phyloP scores from a whole-genome alignment of 208 protist species.

The Trypanosoma avium region DNA sequence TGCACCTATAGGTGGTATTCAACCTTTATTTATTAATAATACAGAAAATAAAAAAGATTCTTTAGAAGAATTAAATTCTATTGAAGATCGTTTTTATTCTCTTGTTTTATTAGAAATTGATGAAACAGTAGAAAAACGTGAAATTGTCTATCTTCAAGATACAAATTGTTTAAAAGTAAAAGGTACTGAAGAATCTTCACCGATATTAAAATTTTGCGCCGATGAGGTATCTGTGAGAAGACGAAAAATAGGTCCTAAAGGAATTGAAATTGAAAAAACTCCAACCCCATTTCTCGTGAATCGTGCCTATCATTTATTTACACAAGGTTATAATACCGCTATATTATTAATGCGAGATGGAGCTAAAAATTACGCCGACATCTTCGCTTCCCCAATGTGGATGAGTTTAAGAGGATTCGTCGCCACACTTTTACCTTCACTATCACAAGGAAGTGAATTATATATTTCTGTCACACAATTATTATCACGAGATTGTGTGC shows the following conservation, averaged over 20 bases:
- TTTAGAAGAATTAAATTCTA: background rate
- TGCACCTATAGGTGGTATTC: slow-evolving; percentile 26
- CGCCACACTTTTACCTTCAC: background rate
- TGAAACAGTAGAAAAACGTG: background rate
- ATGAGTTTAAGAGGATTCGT: slow-evolving; percentile 26
- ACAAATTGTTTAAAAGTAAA: background rate
- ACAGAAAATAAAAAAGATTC: background rate
- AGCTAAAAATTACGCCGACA: background rate
- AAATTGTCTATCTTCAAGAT: background rate
- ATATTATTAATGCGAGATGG: slow-evolving; percentile 29
- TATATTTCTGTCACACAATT: slow-evolving; percentile 48
- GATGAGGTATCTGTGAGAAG: background rate
- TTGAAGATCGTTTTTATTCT: slow-evolving; percentile 1
- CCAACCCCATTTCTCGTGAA: slow-evolving; percentile 13
- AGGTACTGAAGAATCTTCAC: background rate
- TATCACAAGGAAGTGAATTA: slow-evolving; percentile 6
- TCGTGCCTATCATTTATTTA: slow-evolving; percentile 26
- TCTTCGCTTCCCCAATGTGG: slow-evolving; percentile 39
- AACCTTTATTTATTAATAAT: slow-evolving; percentile 28
- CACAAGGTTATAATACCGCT: slow-evolving; percentile 30
- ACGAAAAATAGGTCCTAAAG: background rate
- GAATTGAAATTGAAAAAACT: background rate
- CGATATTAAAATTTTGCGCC: background rate
- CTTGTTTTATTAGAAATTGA: slow-evolving; percentile 2
- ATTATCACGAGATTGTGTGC: slow-evolving; percentile 27